Percentiles rank a stretch among this genome's conserved stretches.
These are phyloP conservation scores for Spizellomyces punctatus DNA, from an alignment of 192 early-diverging fungal genomes.

Conservation along the genomic window DNA sequence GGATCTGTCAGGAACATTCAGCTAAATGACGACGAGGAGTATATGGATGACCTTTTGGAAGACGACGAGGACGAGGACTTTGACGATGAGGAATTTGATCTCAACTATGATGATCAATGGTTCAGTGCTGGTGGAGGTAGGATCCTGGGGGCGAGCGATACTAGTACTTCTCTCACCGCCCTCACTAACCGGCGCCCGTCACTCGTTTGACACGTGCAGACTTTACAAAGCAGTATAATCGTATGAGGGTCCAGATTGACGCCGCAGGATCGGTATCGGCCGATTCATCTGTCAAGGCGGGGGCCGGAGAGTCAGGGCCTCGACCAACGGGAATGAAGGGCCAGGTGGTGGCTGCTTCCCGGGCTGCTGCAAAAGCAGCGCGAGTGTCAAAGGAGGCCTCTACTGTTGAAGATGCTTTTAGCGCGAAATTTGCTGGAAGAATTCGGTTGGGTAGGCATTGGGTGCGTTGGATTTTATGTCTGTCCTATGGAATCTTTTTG, in stretches of 20 bases:
- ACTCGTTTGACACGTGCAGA: conserved; percentile 47
- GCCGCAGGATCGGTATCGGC: neutral
- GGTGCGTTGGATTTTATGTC: conserved; percentile 17
- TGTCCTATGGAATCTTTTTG: neutral
- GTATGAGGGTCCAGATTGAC: conserved; percentile 19
- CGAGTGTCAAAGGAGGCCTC: conserved; percentile 28
- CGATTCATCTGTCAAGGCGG: neutral
- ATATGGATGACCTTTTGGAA: conserved; percentile 46
- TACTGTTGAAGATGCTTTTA: conserved; percentile 36
- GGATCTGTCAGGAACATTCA: too few species aligned
- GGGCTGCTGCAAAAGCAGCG: conserved; percentile 27
- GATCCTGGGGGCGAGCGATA: neutral
- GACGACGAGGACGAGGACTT: conserved; percentile 66
- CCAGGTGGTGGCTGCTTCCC: conserved; percentile 29
- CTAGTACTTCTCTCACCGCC: neutral
- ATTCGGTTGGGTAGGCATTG: conserved; percentile 68
- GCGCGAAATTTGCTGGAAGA: conserved; percentile 64
- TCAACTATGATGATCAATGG: conserved; percentile 81
- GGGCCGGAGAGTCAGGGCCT: neutral
- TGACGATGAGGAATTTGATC: conserved; percentile 59
- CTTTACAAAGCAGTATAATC: conserved; percentile 74
- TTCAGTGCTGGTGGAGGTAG: conserved; percentile 42
- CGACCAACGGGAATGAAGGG: conserved; percentile 29
- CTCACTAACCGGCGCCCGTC: neutral
- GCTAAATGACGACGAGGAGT: conserved; percentile 38